These are phyloP conservation scores for Gloeostereum incarnatum DNA, from an alignment of 768 basidiomycete species.

Conservation along the genomic window DNA sequence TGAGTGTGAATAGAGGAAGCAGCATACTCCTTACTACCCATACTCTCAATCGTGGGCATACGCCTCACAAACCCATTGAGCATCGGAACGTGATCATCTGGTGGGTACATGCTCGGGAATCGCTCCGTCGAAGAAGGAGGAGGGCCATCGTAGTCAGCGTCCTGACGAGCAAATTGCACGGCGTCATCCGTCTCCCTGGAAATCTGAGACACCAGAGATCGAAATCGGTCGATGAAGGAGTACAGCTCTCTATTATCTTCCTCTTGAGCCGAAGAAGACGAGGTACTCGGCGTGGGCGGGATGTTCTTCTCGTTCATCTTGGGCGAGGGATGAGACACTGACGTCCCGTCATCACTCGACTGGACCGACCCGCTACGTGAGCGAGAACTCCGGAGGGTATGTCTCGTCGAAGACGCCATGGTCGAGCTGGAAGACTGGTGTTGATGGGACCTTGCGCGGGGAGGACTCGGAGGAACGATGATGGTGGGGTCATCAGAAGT, in stretches of 20 bases:
- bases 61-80: conserved; percentile 58
- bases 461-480: conserved; percentile 12
- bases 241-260: conserved; percentile 29
- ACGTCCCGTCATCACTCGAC: too few species aligned
- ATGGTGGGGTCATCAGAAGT: too few species aligned
- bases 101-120: too few species aligned
- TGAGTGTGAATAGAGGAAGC: conserved; percentile 17
- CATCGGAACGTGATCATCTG: conserved; percentile 46
- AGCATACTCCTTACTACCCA: conserved; percentile 56
- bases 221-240: conserved; percentile 41
- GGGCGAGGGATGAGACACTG: too few species aligned
- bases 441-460: conserved; percentile 10
- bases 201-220: conserved; percentile 38
- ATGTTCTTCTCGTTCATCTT: too few species aligned
- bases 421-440: conserved; percentile 14
- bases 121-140: too few species aligned
- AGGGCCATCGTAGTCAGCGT: conserved; percentile 31
- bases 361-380: too few species aligned
- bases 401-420: too few species aligned
- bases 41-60: conserved; percentile 76
- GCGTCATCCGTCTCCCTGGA: conserved; percentile 44
- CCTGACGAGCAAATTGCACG: conserved; percentile 23
- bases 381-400: too few species aligned
- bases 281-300: too few species aligned
- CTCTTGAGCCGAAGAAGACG: too few species aligned